phyloP scores from a whole-genome alignment of 2,329 filamentous ascomycete species.

The Aspergillus thermomutatus region DNA sequence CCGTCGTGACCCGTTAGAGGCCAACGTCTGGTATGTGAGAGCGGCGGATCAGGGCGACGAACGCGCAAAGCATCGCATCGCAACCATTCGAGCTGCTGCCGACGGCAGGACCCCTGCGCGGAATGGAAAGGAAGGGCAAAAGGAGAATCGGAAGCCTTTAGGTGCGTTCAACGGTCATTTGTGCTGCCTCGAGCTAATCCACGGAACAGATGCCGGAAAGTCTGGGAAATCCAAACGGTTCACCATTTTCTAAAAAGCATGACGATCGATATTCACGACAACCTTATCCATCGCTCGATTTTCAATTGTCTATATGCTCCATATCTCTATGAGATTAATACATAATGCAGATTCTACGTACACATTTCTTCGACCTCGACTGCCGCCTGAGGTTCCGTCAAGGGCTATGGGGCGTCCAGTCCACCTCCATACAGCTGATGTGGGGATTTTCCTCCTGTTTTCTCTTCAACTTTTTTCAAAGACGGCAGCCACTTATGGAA shows the following conservation, averaged over 20 bases:
- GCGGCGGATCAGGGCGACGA: constrained; percentile 91
- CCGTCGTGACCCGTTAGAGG: constrained; percentile 87
- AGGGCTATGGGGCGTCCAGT: not conserved
- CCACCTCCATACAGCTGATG: not conserved
- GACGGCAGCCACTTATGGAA: not conserved
- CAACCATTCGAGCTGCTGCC: constrained; percentile 81
- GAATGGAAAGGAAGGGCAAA: constrained; percentile 11
- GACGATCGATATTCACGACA: not conserved
- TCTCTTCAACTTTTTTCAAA: too few relatives aligned
- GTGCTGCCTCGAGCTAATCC: not conserved
- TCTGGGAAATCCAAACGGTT: constrained; percentile 17
- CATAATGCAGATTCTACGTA: constrained; percentile 5
- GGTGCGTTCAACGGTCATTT: not conserved
- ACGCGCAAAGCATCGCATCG: constrained; percentile 79
- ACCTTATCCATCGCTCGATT: not conserved
- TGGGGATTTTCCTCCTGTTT: not conserved
- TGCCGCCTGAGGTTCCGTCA: not conserved
- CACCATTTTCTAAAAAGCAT: constrained; percentile 18
- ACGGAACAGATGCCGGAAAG: not conserved
- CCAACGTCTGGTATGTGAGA: constrained; percentile 97
- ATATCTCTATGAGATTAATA: not conserved
- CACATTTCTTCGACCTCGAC: not conserved
- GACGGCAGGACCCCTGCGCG: constrained; percentile 46
- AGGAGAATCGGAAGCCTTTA: constrained; percentile 8
- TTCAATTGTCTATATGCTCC: not conserved